These are phyloP conservation scores for Pseudoscleropodium purum DNA, from an alignment of 225 moss, liverwort and hornwort species.

Conservation along the genomic window DNA sequence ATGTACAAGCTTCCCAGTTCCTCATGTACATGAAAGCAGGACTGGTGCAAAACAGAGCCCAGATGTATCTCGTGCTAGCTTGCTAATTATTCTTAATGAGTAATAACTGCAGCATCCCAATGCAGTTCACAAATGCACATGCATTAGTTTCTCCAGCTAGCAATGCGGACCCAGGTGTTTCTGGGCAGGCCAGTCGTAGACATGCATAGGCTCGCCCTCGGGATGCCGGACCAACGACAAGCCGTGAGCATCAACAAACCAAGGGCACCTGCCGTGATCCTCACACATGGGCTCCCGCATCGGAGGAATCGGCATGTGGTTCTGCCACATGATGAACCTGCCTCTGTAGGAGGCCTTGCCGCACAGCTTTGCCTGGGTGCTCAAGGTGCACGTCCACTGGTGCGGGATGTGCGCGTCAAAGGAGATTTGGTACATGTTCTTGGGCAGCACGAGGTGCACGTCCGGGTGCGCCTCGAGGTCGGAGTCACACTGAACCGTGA, in stretches of 20 bases:
- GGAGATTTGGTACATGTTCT: not conserved
- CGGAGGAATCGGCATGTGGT: not conserved
- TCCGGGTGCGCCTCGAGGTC: not conserved
- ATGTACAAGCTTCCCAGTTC: not conserved
- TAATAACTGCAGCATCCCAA: not conserved
- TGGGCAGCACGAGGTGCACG: not conserved
- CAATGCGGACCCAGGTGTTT: not conserved
- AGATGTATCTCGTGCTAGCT: not conserved
- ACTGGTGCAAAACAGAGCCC: no score
- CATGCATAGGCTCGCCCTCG: not conserved
- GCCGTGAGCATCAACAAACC: not conserved
- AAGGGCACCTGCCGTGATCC: not conserved
- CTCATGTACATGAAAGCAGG: not conserved
- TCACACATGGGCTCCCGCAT: constrained; percentile 2
- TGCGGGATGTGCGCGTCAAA: not conserved
- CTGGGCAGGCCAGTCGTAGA: not conserved
- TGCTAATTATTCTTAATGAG: no score
- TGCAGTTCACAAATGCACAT: not conserved
- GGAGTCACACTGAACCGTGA: not conserved
- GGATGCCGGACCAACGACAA: not conserved
- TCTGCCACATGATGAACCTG: not conserved
- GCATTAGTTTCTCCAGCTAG: not conserved
- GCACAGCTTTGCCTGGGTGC: not conserved
- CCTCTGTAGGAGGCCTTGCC: not conserved
- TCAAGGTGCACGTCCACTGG: not conserved